These are phyloP conservation scores for Fusarium sp. DNA, from an alignment of 2,329 filamentous ascomycete genomes.

Conservation along the genomic window DNA sequence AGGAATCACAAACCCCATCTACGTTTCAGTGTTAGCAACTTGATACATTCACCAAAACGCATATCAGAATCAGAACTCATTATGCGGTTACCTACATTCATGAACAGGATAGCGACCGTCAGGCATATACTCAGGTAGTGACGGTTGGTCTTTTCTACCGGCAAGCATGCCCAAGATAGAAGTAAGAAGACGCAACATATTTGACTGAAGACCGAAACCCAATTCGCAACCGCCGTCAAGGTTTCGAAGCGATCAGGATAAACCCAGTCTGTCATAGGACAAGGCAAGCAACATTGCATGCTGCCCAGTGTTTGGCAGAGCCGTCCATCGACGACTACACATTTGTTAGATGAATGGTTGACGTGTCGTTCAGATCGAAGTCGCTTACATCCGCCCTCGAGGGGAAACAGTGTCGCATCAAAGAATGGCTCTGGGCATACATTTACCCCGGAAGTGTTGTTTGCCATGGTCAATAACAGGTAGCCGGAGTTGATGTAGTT, in stretches of 20 bases:
- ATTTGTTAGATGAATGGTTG: slow-evolving; percentile 21
- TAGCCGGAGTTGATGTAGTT: background rate
- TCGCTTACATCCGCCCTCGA: slow-evolving; percentile 74
- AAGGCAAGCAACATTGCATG: slow-evolving; percentile 87
- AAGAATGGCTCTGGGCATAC: slow-evolving; percentile 79
- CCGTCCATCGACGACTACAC: slow-evolving; percentile 69
- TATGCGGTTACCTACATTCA: slow-evolving; percentile 76
- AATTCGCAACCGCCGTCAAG: slow-evolving; percentile 79
- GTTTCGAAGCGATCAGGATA: slow-evolving; percentile 73
- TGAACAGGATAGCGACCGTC: slow-evolving; percentile 79
- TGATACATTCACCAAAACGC: background rate
- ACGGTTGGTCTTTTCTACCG: slow-evolving; percentile 89
- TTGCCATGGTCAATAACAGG: slow-evolving; percentile 48
- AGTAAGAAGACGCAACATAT: slow-evolving; percentile 82
- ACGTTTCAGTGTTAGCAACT: slow-evolving; percentile 41
- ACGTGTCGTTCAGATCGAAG: background rate
- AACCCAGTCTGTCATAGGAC: slow-evolving; percentile 86
- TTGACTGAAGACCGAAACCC: slow-evolving; percentile 83
- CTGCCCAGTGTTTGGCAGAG: slow-evolving; percentile 65
- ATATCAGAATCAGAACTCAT: background rate
- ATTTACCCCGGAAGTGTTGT: slow-evolving; percentile 59
- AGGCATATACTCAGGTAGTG: slow-evolving; percentile 95
- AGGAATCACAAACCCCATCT: slow-evolving; percentile 93
- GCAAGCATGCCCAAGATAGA: slow-evolving; percentile 83
- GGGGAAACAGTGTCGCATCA: slow-evolving; percentile 72